A percentile compares a stretch with the other conserved stretches of the same genome.
These are phyloP conservation scores for Dothistroma pini DNA, from an alignment of 2,329 filamentous ascomycete species.

Conservation along the genomic window DNA sequence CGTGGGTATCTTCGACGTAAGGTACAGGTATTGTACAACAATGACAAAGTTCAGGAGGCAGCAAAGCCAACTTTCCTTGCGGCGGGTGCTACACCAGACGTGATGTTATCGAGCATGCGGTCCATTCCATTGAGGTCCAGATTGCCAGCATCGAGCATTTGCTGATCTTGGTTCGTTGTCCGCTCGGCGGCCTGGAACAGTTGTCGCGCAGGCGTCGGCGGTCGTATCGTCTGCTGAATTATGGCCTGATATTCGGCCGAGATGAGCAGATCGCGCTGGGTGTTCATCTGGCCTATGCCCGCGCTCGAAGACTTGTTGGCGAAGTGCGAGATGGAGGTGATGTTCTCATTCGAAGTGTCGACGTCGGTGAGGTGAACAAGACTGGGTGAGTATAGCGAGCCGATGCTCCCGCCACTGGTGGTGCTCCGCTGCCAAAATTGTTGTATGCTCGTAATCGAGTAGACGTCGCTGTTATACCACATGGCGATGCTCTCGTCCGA, in stretches of 20 bases:
- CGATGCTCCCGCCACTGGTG: constrained; percentile 28
- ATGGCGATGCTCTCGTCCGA: constrained; percentile 46
- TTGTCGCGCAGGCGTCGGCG: constrained; percentile 31
- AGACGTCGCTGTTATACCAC: constrained; percentile 45
- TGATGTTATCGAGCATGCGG: constrained; percentile 41
- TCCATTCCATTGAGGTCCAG: constrained; percentile 49
- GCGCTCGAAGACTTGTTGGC: constrained; percentile 30
- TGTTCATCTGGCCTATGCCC: constrained; percentile 41
- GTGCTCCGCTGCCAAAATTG: constrained; percentile 45
- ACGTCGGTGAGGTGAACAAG: constrained; percentile 42
- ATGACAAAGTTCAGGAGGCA: constrained; percentile 7
- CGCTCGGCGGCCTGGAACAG: constrained; percentile 33
- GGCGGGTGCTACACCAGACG: constrained; percentile 27
- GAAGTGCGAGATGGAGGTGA: constrained; percentile 45
- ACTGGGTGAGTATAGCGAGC: constrained; percentile 41
- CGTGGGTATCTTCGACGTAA: constrained; percentile 10
- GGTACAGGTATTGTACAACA: constrained; percentile 7
- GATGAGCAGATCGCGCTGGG: constrained; percentile 43
- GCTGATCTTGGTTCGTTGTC: constrained; percentile 36
- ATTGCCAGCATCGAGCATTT: constrained; percentile 43
- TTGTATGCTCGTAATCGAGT: constrained; percentile 44
- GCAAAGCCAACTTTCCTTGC: constrained; percentile 37
- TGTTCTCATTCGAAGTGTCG: constrained; percentile 40
- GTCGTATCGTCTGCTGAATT: constrained; percentile 37
- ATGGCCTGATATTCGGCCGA: constrained; percentile 45